These are phyloP conservation scores for Nissolia schottii DNA, from an alignment of 306 rosid species.

Conservation along the genomic window DNA sequence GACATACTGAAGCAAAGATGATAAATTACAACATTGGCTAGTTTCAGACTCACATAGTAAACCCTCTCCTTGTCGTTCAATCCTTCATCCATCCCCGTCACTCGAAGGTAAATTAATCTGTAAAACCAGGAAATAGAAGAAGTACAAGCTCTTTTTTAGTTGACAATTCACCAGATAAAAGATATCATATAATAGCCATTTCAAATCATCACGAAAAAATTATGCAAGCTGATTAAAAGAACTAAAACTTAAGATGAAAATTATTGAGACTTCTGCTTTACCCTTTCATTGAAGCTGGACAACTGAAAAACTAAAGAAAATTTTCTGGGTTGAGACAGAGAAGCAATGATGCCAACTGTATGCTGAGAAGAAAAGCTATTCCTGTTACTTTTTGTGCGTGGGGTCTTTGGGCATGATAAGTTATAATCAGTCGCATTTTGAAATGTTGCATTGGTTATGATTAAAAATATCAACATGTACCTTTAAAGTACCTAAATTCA, in stretches of 20 bases:
- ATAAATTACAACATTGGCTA: conserved; percentile 1
- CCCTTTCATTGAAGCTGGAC: neutral
- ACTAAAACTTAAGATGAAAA: neutral
- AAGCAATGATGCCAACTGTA: neutral
- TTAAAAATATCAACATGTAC: conserved; percentile 9
- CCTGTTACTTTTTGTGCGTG: neutral
- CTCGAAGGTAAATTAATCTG: conserved; percentile 91
- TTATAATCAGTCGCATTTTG: neutral
- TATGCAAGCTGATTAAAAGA: neutral
- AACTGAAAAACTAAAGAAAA: neutral
- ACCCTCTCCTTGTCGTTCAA: conserved; percentile 77
- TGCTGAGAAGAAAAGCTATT: conserved; percentile 2
- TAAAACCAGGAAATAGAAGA: conserved; percentile 22
- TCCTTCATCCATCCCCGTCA: conserved; percentile 95
- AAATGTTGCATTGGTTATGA: conserved; percentile 2
- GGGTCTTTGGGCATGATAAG: conserved; percentile 2
- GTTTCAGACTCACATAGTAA: conserved; percentile 66
- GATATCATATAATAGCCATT: neutral
- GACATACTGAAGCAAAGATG: conserved; percentile 21
- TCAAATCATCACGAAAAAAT: neutral
- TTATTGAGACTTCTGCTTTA: neutral
- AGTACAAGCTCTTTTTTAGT: neutral
- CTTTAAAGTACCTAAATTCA: neutral
- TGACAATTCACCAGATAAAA: conserved; percentile 15
- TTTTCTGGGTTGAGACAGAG: neutral